Base-by-base conservation (phyloP, 2,329 filamentous ascomycete genomes). In the Penicillium sp. region DNA sequence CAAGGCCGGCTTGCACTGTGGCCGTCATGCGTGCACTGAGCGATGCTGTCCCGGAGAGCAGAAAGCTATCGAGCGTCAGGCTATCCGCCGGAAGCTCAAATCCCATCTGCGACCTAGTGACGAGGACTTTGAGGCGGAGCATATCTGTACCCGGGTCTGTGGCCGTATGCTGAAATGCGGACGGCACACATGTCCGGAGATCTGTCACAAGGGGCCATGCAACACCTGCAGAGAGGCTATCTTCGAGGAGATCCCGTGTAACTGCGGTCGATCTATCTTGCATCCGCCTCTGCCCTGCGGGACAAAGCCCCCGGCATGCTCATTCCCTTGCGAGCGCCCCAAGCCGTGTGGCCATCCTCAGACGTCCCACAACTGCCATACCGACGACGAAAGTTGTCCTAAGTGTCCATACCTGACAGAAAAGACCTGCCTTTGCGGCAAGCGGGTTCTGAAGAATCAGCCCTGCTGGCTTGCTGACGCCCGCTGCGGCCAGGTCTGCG, bases 201-300 rank as follows among this genome's bases (percentile, higher is more conserved):
- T 95, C 7, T 98, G 93, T 64, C 93, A 98, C 67, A 87, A 85
- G 55, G 93, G 93, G 1, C 78, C 87, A 15, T 98, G 93, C 61
- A 78, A 80, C 29, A 86, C 82, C 28, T 98, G 93, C 64, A 80
- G 85, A 26, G 90, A 97, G 69, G 91, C 90, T 10, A 84, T 95
- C 37, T 96, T 95, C 61, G 87, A 95, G n/a, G 91, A 96, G 59
- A 85, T 97, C 45, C 79, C 80, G 58, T 98, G 93, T 66, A 77
- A 87, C 56, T 98, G 93, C 64, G 90, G 91, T 26, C 78, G 83
- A 51, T 96, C 91, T 1, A 78, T 90, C 15, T 75, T 97, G n/a
- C 82, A 91, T 48, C 89, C 93, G n/a, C 93, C 93, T 6, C 79
- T 94, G 49, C 89, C 90, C 0, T 98, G 93, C 64, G 93, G 93